Evolutionary conservation across 2,329 filamentous ascomycete species (phyloP).

Genomic region (Aureobasidium sp.): DNA sequence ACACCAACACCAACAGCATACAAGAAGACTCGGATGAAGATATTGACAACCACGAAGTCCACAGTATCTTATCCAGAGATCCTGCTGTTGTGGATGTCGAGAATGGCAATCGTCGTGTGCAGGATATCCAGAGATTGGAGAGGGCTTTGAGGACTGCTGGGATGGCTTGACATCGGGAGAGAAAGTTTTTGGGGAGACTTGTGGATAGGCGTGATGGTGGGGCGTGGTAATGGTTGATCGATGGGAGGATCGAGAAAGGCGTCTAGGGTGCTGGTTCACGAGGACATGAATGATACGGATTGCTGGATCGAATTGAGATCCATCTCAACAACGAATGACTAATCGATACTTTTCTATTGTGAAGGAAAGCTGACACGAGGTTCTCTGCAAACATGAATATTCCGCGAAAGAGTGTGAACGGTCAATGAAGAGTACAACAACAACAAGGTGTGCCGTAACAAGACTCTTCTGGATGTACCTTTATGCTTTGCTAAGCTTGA

Average conservation of each 20-base stretch:
- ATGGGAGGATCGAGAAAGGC: not conserved
- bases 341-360: not conserved
- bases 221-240: not conserved
- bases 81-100: not conserved
- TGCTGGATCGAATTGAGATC: not conserved
- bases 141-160: not conserved
- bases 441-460: too few relatives aligned
- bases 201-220: not conserved
- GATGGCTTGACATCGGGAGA: not conserved
- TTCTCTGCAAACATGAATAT: too few relatives aligned
- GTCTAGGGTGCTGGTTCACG: not conserved
- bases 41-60: not conserved
- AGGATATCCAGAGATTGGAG: not conserved
- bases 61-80: not conserved
- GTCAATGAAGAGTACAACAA: too few relatives aligned
- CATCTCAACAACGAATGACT: not conserved
- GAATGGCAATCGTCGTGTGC: not conserved
- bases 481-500: too few relatives aligned
- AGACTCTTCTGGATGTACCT: too few relatives aligned
- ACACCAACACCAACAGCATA: too few relatives aligned
- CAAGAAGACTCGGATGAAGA: not conserved
- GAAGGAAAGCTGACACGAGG: too few relatives aligned
- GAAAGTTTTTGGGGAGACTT: not conserved
- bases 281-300: not conserved
- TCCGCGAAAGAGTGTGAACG: too few relatives aligned